These are phyloP conservation scores for Talaromyces nanjingensis DNA, from an alignment of 495 filamentous ascomycete species.

Conservation along the genomic window DNA sequence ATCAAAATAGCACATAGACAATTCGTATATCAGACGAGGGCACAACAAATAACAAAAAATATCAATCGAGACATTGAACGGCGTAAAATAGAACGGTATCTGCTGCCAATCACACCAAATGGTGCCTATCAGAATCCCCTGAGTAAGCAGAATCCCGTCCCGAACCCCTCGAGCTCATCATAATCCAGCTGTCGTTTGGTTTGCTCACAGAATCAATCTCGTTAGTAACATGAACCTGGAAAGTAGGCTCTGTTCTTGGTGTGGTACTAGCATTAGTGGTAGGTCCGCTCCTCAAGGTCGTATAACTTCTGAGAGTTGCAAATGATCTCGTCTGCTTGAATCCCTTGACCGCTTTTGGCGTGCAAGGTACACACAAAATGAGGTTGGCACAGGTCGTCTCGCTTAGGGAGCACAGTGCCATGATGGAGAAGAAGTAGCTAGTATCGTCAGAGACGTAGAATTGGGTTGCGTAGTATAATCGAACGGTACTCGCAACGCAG, in stretches of 20 bases:
- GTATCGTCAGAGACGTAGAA: not conserved
- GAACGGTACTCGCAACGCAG: not conserved
- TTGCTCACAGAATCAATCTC: slow-evolving; percentile 3
- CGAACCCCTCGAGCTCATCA: not conserved
- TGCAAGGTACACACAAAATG: not conserved
- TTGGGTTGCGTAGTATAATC: not conserved
- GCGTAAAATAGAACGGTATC: not conserved
- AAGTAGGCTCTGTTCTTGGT: not conserved
- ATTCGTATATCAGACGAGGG: too few relatives aligned
- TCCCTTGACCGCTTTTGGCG: not conserved
- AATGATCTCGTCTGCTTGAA: slow-evolving; percentile 1
- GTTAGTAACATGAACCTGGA: not conserved
- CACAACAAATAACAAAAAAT: not conserved
- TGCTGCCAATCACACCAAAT: not conserved
- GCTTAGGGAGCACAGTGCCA: not conserved
- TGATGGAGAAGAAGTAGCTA: slow-evolving; percentile 1
- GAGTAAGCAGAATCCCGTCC: not conserved
- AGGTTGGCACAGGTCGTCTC: slow-evolving; percentile 2
- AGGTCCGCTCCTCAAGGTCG: not conserved
- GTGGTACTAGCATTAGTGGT: not conserved
- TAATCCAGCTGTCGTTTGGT: not conserved
- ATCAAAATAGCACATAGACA: too few relatives aligned
- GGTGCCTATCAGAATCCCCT: not conserved
- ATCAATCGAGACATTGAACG: not conserved
- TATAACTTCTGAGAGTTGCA: not conserved